A percentile compares a stretch with the other conserved stretches of the same genome.
Conservation (phyloP, 768 basidiomycete genomes). For the Cystoderma amianthinum region DNA sequence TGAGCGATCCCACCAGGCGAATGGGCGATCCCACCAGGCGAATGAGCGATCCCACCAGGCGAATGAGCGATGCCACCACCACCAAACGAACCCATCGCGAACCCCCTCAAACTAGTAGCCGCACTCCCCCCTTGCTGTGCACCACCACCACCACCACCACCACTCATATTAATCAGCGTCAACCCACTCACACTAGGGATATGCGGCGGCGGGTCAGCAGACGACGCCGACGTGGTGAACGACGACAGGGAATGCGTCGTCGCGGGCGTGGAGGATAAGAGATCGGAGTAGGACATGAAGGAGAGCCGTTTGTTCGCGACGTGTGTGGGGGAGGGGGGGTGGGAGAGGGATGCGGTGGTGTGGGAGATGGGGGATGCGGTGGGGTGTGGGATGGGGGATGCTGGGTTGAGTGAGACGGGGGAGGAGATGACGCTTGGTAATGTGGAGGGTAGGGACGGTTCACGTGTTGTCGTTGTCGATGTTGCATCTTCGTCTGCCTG, state of each 20-base stretch:
- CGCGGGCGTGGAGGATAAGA: conserved; percentile 71
- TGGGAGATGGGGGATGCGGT: conserved; percentile 6
- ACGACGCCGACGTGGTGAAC: conserved; percentile 56
- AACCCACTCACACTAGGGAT: conserved; percentile 54
- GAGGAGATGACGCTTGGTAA: conserved; percentile 7
- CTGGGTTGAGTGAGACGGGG: conserved; percentile 8
- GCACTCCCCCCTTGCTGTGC: conserved; percentile 10
- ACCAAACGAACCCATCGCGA: conserved; percentile 8
- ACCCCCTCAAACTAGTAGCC: conserved; percentile 17
- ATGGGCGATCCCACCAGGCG: no score
- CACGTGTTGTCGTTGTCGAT: conserved; percentile 11
- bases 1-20: conserved; percentile 18
- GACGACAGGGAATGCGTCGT: conserved; percentile 66
- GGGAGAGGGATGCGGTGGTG: conserved; percentile 14
- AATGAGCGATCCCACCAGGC: no score
- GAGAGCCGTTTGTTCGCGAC: conserved; percentile 64
- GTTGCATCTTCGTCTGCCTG: neutral
- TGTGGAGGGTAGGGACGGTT: conserved; percentile 7
- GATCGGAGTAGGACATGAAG: conserved; percentile 85
- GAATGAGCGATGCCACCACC: conserved; percentile 12
- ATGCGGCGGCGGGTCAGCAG: conserved; percentile 65
- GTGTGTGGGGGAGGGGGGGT: conserved; percentile 39
- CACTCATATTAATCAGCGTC: conserved; percentile 11
- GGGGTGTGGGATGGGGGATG: conserved; percentile 8
- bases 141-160: no score